These are phyloP conservation scores for Dacryopinax spathularia DNA, from an alignment of 768 basidiomycete species.

Conservation along the genomic window DNA sequence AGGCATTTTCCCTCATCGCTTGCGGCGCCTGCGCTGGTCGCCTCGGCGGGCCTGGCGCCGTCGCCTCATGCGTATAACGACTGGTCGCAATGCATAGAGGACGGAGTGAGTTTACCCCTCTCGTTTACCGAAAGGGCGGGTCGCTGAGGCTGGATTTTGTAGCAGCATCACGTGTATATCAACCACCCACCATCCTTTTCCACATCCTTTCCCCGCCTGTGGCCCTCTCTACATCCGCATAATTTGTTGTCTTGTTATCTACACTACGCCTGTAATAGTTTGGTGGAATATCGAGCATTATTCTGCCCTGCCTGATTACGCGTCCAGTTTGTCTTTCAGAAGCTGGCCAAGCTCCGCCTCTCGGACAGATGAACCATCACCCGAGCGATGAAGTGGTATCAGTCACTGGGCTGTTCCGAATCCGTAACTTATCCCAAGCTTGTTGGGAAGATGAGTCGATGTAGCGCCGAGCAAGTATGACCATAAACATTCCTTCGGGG, in stretches of 20 bases:
- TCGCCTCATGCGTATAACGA: background rate
- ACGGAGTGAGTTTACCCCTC: background rate
- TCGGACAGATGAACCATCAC: too few relatives aligned
- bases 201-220: background rate
- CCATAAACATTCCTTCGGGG: too few relatives aligned
- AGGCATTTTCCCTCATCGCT: too few relatives aligned
- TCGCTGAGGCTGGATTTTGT: background rate
- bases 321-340: too few relatives aligned
- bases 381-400: too few relatives aligned
- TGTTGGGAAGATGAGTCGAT: too few relatives aligned
- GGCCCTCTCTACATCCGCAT: background rate
- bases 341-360: too few relatives aligned
- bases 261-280: conserved; percentile 1
- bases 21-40: background rate
- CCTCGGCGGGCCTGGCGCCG: background rate
- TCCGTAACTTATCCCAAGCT: too few relatives aligned
- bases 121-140: background rate
- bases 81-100: conserved; percentile 5
- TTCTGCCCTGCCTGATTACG: too few relatives aligned
- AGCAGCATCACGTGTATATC: background rate
- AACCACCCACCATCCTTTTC: background rate
- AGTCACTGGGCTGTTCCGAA: too few relatives aligned
- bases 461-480: too few relatives aligned
- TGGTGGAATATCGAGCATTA: background rate
- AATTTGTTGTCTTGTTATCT: background rate